These are phyloP conservation scores for Cyclostephanos tholiformis DNA, from an alignment of 108 stramenopile genomes.

Conservation along the genomic window DNA sequence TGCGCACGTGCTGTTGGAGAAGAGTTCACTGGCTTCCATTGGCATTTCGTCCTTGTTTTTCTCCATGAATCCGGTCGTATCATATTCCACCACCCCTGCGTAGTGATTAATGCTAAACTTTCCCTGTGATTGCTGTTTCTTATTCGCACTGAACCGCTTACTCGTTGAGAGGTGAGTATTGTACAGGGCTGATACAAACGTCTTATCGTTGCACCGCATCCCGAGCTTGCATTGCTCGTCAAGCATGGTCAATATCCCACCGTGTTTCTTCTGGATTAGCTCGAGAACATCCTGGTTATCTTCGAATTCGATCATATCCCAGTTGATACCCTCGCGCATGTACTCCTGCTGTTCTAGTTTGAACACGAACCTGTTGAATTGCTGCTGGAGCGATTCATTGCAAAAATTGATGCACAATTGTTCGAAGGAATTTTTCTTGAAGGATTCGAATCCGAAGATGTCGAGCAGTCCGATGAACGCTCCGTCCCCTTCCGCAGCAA, in stretches of 20 bases:
- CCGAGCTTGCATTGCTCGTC: conserved; percentile 78
- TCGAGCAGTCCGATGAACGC: conserved; percentile 95
- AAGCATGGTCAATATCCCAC: conserved; percentile 71
- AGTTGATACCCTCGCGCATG: conserved; percentile 79
- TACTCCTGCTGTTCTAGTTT: conserved; percentile 87
- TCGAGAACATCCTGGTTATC: conserved; percentile 93
- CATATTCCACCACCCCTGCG: conserved; percentile 86
- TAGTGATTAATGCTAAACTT: conserved; percentile 88
- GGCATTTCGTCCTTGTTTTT: conserved; percentile 93
- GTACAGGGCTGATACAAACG: conserved; percentile 62
- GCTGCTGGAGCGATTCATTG: conserved; percentile 93
- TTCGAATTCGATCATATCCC: conserved; percentile 89
- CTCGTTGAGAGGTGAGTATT: conserved; percentile 54
- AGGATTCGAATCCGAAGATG: conserved; percentile 99
- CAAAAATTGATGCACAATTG: conserved; percentile 98
- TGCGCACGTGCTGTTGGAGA: conserved; percentile 37
- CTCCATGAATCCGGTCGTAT: conserved; percentile 75
- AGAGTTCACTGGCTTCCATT: conserved; percentile 81
- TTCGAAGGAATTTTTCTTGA: conserved; percentile 89
- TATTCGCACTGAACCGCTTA: conserved; percentile 53
- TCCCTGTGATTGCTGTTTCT: conserved; percentile 59
- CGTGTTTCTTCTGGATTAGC: conserved; percentile 80
- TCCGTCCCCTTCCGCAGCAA: conserved; percentile 12
- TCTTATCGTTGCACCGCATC: conserved; percentile 55
- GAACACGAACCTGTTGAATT: conserved; percentile 91